A percentile compares a stretch with the other conserved stretches of the same genome.
Evolutionary conservation across 164 flowering plant genomes (phyloP).

Genomic region (Vitis cinerea): DNA sequence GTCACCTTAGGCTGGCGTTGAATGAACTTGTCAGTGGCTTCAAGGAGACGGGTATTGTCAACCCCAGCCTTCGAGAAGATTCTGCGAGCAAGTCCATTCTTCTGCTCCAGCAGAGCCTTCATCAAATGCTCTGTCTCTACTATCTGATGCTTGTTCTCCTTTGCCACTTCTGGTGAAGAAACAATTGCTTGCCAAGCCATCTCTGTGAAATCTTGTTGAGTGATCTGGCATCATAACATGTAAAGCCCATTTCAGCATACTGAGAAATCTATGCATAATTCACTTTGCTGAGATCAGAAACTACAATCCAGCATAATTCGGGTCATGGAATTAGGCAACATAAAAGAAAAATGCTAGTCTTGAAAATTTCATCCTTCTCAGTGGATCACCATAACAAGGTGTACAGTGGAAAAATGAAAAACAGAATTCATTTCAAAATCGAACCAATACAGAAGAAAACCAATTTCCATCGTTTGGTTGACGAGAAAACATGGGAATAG

Average conservation of each 20-base stretch:
- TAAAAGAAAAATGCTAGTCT: too few species aligned
- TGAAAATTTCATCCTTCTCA: too few species aligned
- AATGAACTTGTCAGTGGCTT: conserved; percentile 85
- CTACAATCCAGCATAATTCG: too few species aligned
- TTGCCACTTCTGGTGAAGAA: conserved; percentile 91
- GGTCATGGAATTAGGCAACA: not conserved
- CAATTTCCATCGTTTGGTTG: too few species aligned
- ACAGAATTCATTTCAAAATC: too few species aligned
- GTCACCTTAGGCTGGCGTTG: conserved; percentile 92
- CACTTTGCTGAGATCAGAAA: too few species aligned
- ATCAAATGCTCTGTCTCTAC: conserved; percentile 98
- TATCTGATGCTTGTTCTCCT: conserved; percentile 92
- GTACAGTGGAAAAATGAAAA: too few species aligned
- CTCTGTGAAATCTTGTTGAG: conserved; percentile 97
- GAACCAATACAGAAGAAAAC: too few species aligned
- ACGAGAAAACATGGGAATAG: too few species aligned
- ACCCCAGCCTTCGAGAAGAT: conserved; percentile 87
- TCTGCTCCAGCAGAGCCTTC: conserved; percentile 94
- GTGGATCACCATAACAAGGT: too few species aligned
- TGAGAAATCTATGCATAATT: not conserved
- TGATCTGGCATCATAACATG: conserved; percentile 45
- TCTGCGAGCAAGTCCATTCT: conserved; percentile 94
- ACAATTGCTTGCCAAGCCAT: conserved; percentile 99
- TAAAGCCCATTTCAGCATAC: not conserved
- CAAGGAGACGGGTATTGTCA: conserved; percentile 85